These are phyloP conservation scores for Rosellinia necatrix DNA, from an alignment of 2,329 filamentous ascomycete species.

Conservation along the genomic window DNA sequence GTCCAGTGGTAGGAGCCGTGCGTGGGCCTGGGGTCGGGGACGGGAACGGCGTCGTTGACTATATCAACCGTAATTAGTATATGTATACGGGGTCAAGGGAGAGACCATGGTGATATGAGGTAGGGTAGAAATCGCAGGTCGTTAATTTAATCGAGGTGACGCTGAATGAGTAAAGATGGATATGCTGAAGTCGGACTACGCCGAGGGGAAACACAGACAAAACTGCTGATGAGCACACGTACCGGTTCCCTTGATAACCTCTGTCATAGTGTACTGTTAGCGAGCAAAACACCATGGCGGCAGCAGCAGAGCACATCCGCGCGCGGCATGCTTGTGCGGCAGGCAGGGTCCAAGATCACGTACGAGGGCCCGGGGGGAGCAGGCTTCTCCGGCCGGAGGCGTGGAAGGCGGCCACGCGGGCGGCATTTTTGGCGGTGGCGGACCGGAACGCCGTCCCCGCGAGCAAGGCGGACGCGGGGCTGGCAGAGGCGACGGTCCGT, in stretches of 20 bases:
- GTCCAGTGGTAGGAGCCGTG: slow-evolving; percentile 99
- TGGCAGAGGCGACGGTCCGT: slow-evolving; percentile 38
- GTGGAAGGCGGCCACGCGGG: slow-evolving; percentile 81
- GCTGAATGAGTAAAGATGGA: too few species aligned
- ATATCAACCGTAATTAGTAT: slow-evolving; percentile 21
- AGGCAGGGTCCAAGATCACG: slow-evolving; percentile 47
- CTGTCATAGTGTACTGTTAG: slow-evolving; percentile 57
- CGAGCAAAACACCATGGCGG: slow-evolving; percentile 25
- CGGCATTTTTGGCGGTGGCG: slow-evolving; percentile 43
- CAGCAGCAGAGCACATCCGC: too few species aligned
- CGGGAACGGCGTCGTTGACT: slow-evolving; percentile 85
- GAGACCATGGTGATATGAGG: too few species aligned
- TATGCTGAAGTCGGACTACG: not conserved
- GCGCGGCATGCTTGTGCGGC: too few species aligned
- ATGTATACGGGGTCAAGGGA: too few species aligned
- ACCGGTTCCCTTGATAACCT: slow-evolving; percentile 77
- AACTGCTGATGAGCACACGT: too few species aligned
- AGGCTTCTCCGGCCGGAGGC: slow-evolving; percentile 75
- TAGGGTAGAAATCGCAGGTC: too few species aligned
- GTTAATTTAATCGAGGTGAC: too few species aligned
- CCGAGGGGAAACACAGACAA: too few species aligned
- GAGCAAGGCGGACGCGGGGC: slow-evolving; percentile 39
- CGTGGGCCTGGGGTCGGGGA: slow-evolving; percentile 72
- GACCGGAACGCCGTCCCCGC: slow-evolving; percentile 39
- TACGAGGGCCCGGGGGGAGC: slow-evolving; percentile 85